phyloP scores from a whole-genome alignment of 352 stramenopile species.

The Blastocystis sp. region DNA sequence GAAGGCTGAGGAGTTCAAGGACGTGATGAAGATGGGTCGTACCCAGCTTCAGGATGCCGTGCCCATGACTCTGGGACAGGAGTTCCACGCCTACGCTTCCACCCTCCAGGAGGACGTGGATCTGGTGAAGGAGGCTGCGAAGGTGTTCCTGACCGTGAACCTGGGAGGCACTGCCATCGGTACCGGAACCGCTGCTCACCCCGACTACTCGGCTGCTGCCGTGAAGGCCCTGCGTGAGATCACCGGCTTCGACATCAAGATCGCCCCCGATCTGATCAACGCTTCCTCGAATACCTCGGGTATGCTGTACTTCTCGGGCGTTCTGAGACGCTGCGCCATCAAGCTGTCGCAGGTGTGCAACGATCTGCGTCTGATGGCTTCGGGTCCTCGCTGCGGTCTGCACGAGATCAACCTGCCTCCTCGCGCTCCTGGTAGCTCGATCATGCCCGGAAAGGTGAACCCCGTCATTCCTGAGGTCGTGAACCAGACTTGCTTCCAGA shows the following conservation, averaged over 20 bases:
- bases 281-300: constrained; percentile 15
- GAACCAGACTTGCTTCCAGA: not conserved
- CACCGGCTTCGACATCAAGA: constrained; percentile 81
- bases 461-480: constrained; percentile 61
- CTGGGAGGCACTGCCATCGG: constrained; percentile 67
- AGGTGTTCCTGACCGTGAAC: constrained; percentile 65
- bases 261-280: constrained; percentile 73
- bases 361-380: constrained; percentile 65
- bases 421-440: constrained; percentile 80
- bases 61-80: constrained; percentile 86
- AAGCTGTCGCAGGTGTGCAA: constrained; percentile 45
- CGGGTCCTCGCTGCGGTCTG: constrained; percentile 79
- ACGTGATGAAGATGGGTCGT: constrained; percentile 66
- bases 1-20: constrained; percentile 62
- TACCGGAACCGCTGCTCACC: constrained; percentile 63
- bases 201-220: constrained; percentile 26
- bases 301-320: constrained; percentile 44
- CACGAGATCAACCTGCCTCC: constrained; percentile 77
- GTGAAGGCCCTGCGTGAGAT: constrained; percentile 74
- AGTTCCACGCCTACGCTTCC: constrained; percentile 83
- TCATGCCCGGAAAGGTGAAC: constrained; percentile 95
- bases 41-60: constrained; percentile 69
- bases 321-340: not conserved
- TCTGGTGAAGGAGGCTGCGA: constrained; percentile 70
- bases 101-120: constrained; percentile 79